Conservation (phyloP, 2,329 filamentous ascomycete genomes). For the Epichloe sp. region DNA sequence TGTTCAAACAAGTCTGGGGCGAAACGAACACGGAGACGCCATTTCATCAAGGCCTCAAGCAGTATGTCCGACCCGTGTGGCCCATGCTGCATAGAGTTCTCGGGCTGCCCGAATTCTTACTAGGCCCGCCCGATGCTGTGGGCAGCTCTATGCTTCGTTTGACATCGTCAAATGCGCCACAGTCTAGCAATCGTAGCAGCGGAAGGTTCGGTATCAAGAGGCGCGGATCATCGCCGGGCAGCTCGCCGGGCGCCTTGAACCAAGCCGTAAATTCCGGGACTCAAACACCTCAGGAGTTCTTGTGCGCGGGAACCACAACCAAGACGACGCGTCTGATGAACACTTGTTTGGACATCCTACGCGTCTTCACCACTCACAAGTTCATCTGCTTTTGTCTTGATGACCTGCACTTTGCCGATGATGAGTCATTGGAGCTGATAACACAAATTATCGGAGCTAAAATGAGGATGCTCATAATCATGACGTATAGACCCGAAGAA, state of each 20-base stretch:
- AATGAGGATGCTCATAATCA: slow-evolving; percentile 68
- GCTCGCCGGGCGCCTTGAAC: slow-evolving; percentile 24
- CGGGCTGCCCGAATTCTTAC: slow-evolving; percentile 56
- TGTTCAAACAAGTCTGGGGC: slow-evolving; percentile 56
- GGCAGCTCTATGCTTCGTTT: slow-evolving; percentile 4
- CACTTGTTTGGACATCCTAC: slow-evolving; percentile 74
- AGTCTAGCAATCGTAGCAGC: slow-evolving; percentile 14
- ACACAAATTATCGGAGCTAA: slow-evolving; percentile 65
- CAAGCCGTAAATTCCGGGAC: slow-evolving; percentile 25
- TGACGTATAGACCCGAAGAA: slow-evolving; percentile 62
- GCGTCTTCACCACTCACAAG: slow-evolving; percentile 69
- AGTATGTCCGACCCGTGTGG: slow-evolving; percentile 52
- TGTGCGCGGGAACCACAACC: slow-evolving; percentile 43
- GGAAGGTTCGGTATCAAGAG: slow-evolving; percentile 23
- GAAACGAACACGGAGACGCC: slow-evolving; percentile 52
- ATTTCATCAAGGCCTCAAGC: slow-evolving; percentile 48
- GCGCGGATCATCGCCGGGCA: slow-evolving; percentile 36
- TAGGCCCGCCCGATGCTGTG: slow-evolving; percentile 33
- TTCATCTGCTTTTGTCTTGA: slow-evolving; percentile 83
- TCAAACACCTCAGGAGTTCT: slow-evolving; percentile 45
- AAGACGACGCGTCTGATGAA: slow-evolving; percentile 69
- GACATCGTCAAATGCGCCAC: background rate
- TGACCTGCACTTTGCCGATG: slow-evolving; percentile 81
- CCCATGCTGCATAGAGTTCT: slow-evolving; percentile 48
- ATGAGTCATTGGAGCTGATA: slow-evolving; percentile 74